These are phyloP conservation scores for Alternaria angustiovoidea DNA, from an alignment of 2,329 filamentous ascomycete genomes.

Conservation along the genomic window DNA sequence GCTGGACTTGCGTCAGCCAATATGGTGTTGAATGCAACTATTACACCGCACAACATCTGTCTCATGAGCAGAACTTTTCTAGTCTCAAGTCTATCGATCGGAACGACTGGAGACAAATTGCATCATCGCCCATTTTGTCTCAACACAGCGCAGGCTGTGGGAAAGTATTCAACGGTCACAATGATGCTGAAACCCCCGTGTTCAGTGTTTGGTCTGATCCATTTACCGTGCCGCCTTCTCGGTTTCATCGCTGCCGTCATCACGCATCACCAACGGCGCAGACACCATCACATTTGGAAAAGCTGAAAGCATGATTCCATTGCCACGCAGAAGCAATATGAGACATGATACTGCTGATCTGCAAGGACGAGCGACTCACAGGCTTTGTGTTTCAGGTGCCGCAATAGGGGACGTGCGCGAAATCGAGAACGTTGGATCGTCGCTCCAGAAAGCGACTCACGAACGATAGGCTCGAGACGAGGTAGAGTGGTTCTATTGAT, in stretches of 20 bases:
- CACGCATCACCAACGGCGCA: neutral
- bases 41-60: neutral
- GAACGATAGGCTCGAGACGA: neutral
- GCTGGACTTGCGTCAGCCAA: conserved; percentile 2
- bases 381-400: neutral
- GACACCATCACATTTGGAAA: neutral
- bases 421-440: conserved; percentile 3
- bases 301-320: neutral
- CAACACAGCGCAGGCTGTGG: neutral
- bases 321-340: neutral
- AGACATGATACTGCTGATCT: neutral
- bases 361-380: conserved; percentile 1
- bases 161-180: neutral
- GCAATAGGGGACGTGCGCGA: neutral
- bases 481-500: neutral
- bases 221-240: neutral
- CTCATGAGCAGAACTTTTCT: neutral
- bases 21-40: conserved; percentile 14
- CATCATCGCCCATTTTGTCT: neutral
- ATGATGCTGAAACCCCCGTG: neutral
- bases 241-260: conserved; percentile 1
- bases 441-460: neutral
- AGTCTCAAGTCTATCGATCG: neutral
- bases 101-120: neutral
- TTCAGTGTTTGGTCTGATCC: neutral